Base-by-base conservation (phyloP, 169 alveolate genomes). In the Perkinsus chesapeaki region DNA sequence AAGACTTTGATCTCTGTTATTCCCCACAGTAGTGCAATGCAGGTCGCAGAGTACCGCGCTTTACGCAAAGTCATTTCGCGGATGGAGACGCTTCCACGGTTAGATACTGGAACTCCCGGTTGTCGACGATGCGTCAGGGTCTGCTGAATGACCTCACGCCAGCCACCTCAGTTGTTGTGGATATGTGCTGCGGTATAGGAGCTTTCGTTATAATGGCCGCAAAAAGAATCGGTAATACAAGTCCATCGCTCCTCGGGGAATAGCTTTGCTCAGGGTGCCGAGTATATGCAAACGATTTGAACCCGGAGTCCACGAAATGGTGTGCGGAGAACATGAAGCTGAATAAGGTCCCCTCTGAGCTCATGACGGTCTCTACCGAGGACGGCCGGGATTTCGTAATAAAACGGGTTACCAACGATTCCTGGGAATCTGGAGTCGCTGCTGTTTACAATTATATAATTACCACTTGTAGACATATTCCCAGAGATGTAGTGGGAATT, bases 211-310 rank as follows among this genome's bases (percentile, higher is more conserved):
- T 60, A 20, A 60, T 60, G 82, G 82, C 82, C 0, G 23, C 82
- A 1, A 60, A 60, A 16, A 60, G 27, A 16, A 60, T 60, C 3
- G 82, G 82, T 60, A 60, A 16, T n/a, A n/a, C n/a, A n/a, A n/a
- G n/a, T n/a, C n/a, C n/a, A n/a, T n/a, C n/a, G n/a, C n/a, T n/a
- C n/a, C n/a, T n/a, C n/a, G n/a, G n/a, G n/a, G n/a, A n/a, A n/a
- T n/a, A n/a, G n/a, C n/a, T 34, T 1, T 38, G 5, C 72, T 38
- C 38, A 94, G 98, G 98, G 27, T 96, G 98, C 31, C 92, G 94
- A 47, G 98, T 97, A 43, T 95, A 96, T 92, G 98, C 98, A 0
- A 98, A 98, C 94, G 99, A 98, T 93, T 96, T 97, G 93, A 98
- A 98, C 94, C 98, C 98, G 23, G 95, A 91, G 90, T 95, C 97